phyloP scores from a whole-genome alignment of 2,329 filamentous ascomycete genomes.

The Botrytis paeoniae region DNA sequence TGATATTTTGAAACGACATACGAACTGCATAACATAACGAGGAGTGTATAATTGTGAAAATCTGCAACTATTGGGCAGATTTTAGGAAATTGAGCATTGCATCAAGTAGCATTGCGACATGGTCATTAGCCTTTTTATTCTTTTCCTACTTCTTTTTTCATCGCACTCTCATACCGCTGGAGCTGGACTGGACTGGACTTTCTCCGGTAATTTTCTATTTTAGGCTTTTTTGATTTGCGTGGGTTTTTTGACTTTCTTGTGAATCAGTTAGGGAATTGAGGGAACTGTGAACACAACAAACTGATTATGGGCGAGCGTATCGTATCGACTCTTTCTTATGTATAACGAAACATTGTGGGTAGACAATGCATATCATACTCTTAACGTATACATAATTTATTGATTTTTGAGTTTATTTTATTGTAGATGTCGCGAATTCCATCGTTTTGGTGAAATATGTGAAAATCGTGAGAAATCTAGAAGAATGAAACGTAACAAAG shows the following conservation, averaged over 20 bases:
- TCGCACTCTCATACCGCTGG: slow-evolving; percentile 15
- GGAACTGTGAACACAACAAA: slow-evolving; percentile 19
- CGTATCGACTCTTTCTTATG: slow-evolving; percentile 32
- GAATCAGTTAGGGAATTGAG: slow-evolving; percentile 19
- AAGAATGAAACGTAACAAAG: slow-evolving; percentile 19
- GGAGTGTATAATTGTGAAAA: slow-evolving; percentile 28
- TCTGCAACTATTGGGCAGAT: slow-evolving; percentile 12
- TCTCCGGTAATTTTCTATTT: slow-evolving; percentile 16
- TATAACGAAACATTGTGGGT: slow-evolving; percentile 35
- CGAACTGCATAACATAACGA: slow-evolving; percentile 37
- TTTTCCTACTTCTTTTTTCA: slow-evolving; percentile 8
- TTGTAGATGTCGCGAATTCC: not conserved
- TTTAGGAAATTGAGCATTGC: slow-evolving; percentile 22
- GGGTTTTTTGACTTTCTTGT: slow-evolving; percentile 18
- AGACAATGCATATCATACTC: slow-evolving; percentile 38
- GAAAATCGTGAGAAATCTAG: not conserved
- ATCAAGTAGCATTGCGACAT: slow-evolving; percentile 18
- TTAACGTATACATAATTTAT: slow-evolving; percentile 15
- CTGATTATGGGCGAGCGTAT: slow-evolving; percentile 11
- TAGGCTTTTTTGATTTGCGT: slow-evolving; percentile 21
- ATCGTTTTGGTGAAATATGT: not conserved
- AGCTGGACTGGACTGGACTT: slow-evolving; percentile 14
- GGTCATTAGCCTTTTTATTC: slow-evolving; percentile 4
- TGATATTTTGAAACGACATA: slow-evolving; percentile 35
- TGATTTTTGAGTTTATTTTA: not conserved